Base-by-base conservation (phyloP, 805 yeast genomes). In the Yarrowia sp. region DNA sequence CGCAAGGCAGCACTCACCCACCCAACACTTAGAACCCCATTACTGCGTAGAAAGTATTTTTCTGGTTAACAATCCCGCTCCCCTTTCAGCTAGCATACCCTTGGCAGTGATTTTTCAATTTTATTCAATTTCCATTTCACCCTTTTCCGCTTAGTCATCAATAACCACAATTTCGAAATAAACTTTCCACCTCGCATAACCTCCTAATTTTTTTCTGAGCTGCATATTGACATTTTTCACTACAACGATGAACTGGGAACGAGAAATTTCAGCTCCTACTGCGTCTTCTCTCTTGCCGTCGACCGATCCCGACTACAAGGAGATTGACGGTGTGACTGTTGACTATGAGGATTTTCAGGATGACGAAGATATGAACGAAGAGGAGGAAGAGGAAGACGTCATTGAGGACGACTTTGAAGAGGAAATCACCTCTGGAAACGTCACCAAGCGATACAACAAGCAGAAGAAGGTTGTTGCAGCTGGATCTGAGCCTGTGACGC, bases 371-470 rank as follows among this genome's bases (percentile, higher is more conserved):
- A 3, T 26, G 2, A 35, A 35, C 4, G 55, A 48, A 9, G 56
- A 48, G 8, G 56, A 63, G 5, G 56, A 48, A 1, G 56, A 63
- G 2, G 56, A 38, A 1, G 56, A 63, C 10, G 16, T 3, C 4
- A 22, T 15, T 1, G 36, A 63, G 7, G 56, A 49, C n/a, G 52
- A 43, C 41, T 63, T 9, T 26, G 48, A 63, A 26, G 67, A 63
- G 40, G 48, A 63, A 8, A 36, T 48, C 46, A 63, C 56, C 12
- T 48, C 56, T 10, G 67, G 67, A 7, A 49, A 48, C 40, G 67
- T 63, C 11, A 41, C 67, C 7, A 63, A 63, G 67, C 56, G 56
- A 7, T 63, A 63, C 67, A 63, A 63, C 46, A 36, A 41, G 48
- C 67, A 63, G 45, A 48, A 63, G 26, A 63, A 49, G 46, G 67